Conservation (phyloP, 192 early-diverging fungal species). For the Paraglomus brasilianum region DNA sequence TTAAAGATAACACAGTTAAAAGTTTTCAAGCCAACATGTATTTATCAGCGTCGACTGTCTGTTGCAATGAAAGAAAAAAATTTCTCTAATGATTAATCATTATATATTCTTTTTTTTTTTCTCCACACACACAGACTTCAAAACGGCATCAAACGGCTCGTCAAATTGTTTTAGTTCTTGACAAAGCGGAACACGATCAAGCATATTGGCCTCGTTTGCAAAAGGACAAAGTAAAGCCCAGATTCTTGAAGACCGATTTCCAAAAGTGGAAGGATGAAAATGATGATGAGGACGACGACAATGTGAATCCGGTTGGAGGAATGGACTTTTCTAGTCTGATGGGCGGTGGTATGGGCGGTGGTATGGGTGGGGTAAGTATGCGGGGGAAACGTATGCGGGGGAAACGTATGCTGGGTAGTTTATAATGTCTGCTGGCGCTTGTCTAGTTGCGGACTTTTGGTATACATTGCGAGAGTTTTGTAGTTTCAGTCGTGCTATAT, state of each 20-base stretch:
- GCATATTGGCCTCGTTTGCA: conserved; percentile 85
- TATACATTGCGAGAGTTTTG: too few species aligned
- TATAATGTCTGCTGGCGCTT: too few species aligned
- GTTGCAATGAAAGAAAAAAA: too few species aligned
- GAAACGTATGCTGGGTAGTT: conserved; percentile 27
- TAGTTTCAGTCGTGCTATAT: too few species aligned
- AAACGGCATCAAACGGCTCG: conserved; percentile 67
- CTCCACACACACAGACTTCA: conserved; percentile 50
- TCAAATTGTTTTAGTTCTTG: conserved; percentile 63
- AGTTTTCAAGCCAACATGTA: too few species aligned
- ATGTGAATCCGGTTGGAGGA: conserved; percentile 43
- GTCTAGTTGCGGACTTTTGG: too few species aligned
- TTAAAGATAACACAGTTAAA: too few species aligned
- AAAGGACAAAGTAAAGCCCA: conserved; percentile 60
- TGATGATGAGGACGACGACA: conserved; percentile 79
- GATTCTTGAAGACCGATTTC: conserved; percentile 91
- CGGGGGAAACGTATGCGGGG: conserved; percentile 32
- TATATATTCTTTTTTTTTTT: too few species aligned
- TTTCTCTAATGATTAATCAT: too few species aligned
- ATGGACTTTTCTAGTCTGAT: conserved; percentile 70
- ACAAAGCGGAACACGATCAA: conserved; percentile 67
- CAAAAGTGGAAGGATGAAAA: conserved; percentile 89
- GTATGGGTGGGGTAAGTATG: conserved; percentile 40
- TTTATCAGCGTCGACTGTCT: too few species aligned
- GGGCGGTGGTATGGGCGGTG: conserved; percentile 55